Base-by-base conservation (phyloP, 441 rosid genomes). In the Cnidoscolus chayamansa region DNA sequence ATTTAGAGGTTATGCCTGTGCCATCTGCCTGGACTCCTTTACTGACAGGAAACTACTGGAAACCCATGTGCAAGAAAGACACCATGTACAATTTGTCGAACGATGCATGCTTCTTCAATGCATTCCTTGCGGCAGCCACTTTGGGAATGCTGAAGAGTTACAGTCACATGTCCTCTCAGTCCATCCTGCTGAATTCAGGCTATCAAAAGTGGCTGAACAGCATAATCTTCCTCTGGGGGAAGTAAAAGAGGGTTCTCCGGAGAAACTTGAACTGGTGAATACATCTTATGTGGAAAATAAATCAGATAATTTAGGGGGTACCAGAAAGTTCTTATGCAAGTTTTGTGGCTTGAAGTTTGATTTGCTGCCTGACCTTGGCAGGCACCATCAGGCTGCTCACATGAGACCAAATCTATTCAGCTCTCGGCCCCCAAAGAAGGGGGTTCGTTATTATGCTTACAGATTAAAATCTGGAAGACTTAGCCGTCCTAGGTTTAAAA, bases 351-450 rank as follows among this genome's bases (percentile, higher is more conserved):
- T 89, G 81, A 91, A 88, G 77, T 96, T 96, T 77, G 95, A 93
- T 76, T 86, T 93, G 77, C 85, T 96, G 17, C 97, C 99, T 57
- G 99, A 96, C 89, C 97, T 93, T 57, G 99, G 99, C 31, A 92
- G 98, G 63, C 99, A 96, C 81, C 98, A 96, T 84, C 99, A 96
- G 82, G 97, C 97, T 60, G 97, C 96, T 73, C 99, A 96, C 80
- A 90, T 90, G 98, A 97, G 82, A 51, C 83, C 92, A 12, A 83
- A 79, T 75, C 72, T 81, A 65, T 83, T 80, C 61, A 84, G 80
- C 78, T 81, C 96, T 75, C 87, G 86, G n/a, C 91, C 85, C 32
- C 83, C 82, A 32, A 93, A 87, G 87, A 89, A 78, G 81, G 97
- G 97, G 15, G 68, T 90, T 70, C 89, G 89, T 20, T 83, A 86